These are phyloP conservation scores for Dissophora globulifera DNA, from an alignment of 192 early-diverging fungal genomes.

Conservation along the genomic window DNA sequence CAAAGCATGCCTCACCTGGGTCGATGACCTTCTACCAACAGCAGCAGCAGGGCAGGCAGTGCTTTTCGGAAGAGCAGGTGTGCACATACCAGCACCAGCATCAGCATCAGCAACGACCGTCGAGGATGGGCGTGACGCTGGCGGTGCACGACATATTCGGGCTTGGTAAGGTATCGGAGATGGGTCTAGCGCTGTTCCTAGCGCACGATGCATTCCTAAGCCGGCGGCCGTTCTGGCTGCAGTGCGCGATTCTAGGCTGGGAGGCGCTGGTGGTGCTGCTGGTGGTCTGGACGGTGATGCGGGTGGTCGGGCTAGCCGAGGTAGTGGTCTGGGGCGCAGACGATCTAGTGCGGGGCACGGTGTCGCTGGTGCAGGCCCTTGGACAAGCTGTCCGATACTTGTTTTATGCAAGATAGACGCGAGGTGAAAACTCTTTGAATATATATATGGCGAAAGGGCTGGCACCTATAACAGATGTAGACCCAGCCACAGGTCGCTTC, in stretches of 20 bases:
- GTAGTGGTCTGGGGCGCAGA: constrained; percentile 35
- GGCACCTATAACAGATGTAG: too few species aligned
- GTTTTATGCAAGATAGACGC: constrained; percentile 6
- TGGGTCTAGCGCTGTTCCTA: constrained; percentile 32
- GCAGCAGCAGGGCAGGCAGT: not conserved
- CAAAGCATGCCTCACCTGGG: too few species aligned
- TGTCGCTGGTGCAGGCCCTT: constrained; percentile 9
- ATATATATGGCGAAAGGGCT: too few species aligned
- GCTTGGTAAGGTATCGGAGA: constrained; percentile 32
- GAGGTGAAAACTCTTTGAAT: too few species aligned
- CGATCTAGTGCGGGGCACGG: constrained; percentile 32
- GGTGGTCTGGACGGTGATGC: constrained; percentile 23
- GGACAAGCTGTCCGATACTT: constrained; percentile 3
- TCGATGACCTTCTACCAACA: not conserved
- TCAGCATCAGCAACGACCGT: constrained; percentile 1
- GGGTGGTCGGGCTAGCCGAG: constrained; percentile 38
- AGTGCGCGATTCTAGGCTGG: constrained; percentile 33
- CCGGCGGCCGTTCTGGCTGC: constrained; percentile 32
- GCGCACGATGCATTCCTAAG: constrained; percentile 43
- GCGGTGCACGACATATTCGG: constrained; percentile 42
- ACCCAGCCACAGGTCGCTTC: too few species aligned
- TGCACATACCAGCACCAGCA: not conserved
- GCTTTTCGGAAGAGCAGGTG: not conserved
- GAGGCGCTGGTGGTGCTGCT: constrained; percentile 28
- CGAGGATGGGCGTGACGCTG: constrained; percentile 13